These are phyloP conservation scores for Umbelopsis sp. DNA, from an alignment of 192 early-diverging fungal genomes.

Conservation along the genomic window DNA sequence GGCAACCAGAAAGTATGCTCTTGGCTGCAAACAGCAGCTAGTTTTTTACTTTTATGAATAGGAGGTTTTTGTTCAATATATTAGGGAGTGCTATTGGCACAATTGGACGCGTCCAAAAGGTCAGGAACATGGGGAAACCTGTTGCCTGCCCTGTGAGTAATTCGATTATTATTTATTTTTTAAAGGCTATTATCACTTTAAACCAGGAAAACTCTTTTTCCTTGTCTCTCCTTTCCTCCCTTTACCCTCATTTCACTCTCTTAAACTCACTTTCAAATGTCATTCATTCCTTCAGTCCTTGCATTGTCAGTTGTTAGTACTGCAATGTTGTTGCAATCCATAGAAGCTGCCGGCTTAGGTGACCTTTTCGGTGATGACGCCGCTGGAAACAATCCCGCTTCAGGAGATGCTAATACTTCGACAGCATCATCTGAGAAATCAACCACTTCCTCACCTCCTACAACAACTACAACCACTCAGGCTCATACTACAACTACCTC, in stretches of 20 bases:
- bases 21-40: no score
- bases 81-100: no score
- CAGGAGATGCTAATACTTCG: not conserved
- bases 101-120: no score
- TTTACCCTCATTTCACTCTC: slow-evolving; percentile 11
- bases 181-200: no score
- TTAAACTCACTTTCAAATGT: slow-evolving; percentile 1
- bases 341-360: not conserved
- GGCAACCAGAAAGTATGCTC: no score
- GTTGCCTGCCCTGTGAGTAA: no score
- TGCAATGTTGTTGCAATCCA: slow-evolving; percentile 3
- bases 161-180: no score
- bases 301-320: not conserved
- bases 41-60: no score
- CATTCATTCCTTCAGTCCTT: slow-evolving; percentile 5
- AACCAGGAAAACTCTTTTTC: not conserved
- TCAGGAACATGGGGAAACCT: no score
- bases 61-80: no score
- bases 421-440: not conserved
- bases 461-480: not conserved
- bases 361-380: not conserved
- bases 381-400: not conserved
- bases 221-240: slow-evolving; percentile 10
- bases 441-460: not conserved
- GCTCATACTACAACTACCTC: not conserved